Base-by-base conservation (phyloP, 306 rosid genomes). In the Fagus sylvatica region DNA sequence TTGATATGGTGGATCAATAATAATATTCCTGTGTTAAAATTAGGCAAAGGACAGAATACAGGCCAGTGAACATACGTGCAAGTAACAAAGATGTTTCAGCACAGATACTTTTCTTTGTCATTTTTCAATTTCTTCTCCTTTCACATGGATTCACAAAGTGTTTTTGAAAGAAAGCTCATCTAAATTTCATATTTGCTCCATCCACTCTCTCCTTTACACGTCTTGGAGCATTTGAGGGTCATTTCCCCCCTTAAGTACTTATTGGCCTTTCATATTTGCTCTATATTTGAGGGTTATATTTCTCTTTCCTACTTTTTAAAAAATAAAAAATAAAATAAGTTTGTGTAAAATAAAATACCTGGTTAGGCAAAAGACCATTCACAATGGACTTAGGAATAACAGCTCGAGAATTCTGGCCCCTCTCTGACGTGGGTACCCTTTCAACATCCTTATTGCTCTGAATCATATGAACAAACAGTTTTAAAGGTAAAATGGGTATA, bases 391-490 rank as follows among this genome's bases (percentile, higher is more conserved):
- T 76, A 68, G 71, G 40, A 54, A 7, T 69, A 80, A 22, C 61
- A 36, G 53, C 51, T 61, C 2, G 57, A 69, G 76, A 53, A 56
- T 49, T 80, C 53, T 60, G 74, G 70, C 76, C 73, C 17, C 40
- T 75, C 19, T 48, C 53, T 3, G 7, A 42, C 5, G 12, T 16
- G 46, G 71, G 53, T 19, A 33, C 28, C 73, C 30, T 66, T 73
- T 77, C 82, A 82, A 39, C 78, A 67, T 77, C 85, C 4, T n/a
- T 55, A 36, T 15, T 11, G 64, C 72, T 56, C 78, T 33, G 71
- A 65, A 46, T 43, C 77, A 65, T 53, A 67, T 65, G 36, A 55
- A 75, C 39, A 54, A 41, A 75, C 37, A 49, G 43, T 16, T 46
- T n/a, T 37, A 4, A 42, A 68, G 41, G 61, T 71, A 43, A 12